Conservation (phyloP, 192 early-diverging fungal genomes). For the Coemansia nantahalensis region DNA sequence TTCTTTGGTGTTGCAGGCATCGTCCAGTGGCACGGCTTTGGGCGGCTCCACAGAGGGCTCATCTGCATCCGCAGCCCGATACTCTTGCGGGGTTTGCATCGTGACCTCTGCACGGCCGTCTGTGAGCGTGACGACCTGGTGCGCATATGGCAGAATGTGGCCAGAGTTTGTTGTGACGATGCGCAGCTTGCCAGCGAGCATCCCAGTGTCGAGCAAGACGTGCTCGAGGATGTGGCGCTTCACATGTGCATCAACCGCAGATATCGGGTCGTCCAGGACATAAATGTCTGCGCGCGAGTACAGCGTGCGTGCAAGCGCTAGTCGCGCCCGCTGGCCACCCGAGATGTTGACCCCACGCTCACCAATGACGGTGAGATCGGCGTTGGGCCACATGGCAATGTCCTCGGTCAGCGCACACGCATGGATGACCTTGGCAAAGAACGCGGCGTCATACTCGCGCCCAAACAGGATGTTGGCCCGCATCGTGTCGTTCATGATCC, state of each 20-base stretch:
- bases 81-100: too few species aligned
- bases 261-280: conserved; percentile 83
- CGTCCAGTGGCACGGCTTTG: neutral
- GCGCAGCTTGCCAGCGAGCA: conserved; percentile 59
- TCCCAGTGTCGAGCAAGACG: conserved; percentile 53
- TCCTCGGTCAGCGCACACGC: conserved; percentile 61
- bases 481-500: conserved; percentile 82
- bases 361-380: conserved; percentile 50
- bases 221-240: conserved; percentile 68
- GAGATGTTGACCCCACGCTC: conserved; percentile 55
- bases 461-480: conserved; percentile 72
- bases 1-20: too few species aligned
- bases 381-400: conserved; percentile 53
- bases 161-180: conserved; percentile 84
- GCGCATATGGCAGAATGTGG: conserved; percentile 70
- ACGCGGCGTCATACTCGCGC: conserved; percentile 54
- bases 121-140: too few species aligned
- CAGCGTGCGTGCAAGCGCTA: conserved; percentile 76
- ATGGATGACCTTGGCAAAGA: conserved; percentile 55
- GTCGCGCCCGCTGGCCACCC: conserved; percentile 86
- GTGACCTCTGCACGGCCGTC: conserved; percentile 22
- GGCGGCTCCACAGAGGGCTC: too few species aligned
- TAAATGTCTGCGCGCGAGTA: conserved; percentile 77
- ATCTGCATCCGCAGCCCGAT: too few species aligned
- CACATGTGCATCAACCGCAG: conserved; percentile 79